Evolutionary conservation across 495 filamentous ascomycete genomes (phyloP).

Genomic region (Podospora comata): DNA sequence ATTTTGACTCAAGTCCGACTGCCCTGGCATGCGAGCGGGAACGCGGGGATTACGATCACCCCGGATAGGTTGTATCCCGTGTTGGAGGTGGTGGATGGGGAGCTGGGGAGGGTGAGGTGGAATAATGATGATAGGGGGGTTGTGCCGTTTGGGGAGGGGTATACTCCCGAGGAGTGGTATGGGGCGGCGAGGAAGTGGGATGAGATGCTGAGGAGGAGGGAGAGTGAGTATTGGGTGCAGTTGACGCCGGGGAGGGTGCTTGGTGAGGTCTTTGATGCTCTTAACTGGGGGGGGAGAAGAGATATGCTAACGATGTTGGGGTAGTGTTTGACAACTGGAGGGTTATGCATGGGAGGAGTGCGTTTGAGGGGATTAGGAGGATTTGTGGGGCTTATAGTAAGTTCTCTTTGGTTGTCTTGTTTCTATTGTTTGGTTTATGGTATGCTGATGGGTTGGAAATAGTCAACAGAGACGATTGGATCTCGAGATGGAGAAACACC

Average conservation of each 20-base stretch:
- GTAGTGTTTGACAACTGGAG: slow-evolving; percentile 96
- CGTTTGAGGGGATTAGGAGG: slow-evolving; percentile 77
- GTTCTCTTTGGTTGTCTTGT: slow-evolving; percentile 23
- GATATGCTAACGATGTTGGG: slow-evolving; percentile 10
- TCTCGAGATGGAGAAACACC: slow-evolving; percentile 70
- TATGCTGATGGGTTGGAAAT: background rate
- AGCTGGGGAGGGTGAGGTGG: slow-evolving; percentile 69
- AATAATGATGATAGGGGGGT: slow-evolving; percentile 83
- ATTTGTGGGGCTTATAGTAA: slow-evolving; percentile 87
- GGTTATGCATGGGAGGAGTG: slow-evolving; percentile 77
- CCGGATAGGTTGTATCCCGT: slow-evolving; percentile 66
- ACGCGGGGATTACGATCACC: slow-evolving; percentile 73
- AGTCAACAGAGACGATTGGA: slow-evolving; percentile 86
- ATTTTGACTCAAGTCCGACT: slow-evolving; percentile 52
- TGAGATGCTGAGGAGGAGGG: slow-evolving; percentile 51
- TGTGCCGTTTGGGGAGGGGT: slow-evolving; percentile 39
- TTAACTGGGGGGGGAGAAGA: background rate
- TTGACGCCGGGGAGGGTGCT: slow-evolving; percentile 73
- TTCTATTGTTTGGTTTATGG: slow-evolving; percentile 1
- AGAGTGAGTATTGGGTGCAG: slow-evolving; percentile 68
- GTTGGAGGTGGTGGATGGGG: slow-evolving; percentile 50
- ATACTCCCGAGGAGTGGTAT: slow-evolving; percentile 63
- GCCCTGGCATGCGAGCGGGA: slow-evolving; percentile 78
- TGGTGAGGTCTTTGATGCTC: slow-evolving; percentile 47
- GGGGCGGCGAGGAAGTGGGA: slow-evolving; percentile 65